Evolutionary conservation across 768 basidiomycete species (phyloP).

Genomic region (Butyriboletus loyo): DNA sequence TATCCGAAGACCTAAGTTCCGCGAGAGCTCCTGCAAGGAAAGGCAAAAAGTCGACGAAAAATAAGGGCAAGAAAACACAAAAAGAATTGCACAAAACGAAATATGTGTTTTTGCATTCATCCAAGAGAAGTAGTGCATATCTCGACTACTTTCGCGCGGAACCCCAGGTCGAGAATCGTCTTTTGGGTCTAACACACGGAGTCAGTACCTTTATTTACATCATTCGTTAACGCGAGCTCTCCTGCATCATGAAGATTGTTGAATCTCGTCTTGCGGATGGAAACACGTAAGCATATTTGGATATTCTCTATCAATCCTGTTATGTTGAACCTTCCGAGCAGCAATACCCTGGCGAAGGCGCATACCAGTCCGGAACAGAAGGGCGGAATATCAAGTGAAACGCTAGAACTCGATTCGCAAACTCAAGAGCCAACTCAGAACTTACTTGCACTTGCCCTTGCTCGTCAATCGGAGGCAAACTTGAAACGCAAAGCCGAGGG

Average conservation of each 20-base stretch:
- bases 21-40: conserved; percentile 38
- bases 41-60: conserved; percentile 40
- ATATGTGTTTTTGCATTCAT: conserved; percentile 55
- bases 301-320: background rate
- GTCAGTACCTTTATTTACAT: conserved; percentile 34
- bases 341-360: background rate
- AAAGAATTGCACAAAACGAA: conserved; percentile 54
- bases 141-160: conserved; percentile 68
- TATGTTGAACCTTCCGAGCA: conserved; percentile 2
- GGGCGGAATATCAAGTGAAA: background rate
- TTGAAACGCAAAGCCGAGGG: conserved; percentile 35
- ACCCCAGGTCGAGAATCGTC: conserved; percentile 52
- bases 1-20: conserved; percentile 48
- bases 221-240: background rate
- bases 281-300: conserved; percentile 7
- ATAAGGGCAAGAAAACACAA: conserved; percentile 40
- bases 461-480: conserved; percentile 21
- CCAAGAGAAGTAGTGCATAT: conserved; percentile 47
- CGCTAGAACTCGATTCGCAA: conserved; percentile 29
- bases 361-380: background rate
- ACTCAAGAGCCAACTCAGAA: conserved; percentile 42
- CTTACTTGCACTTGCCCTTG: conserved; percentile 10
- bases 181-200: conserved; percentile 59
- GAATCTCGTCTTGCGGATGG: conserved; percentile 10
- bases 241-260: conserved; percentile 7